Evolutionary conservation across 2,329 filamentous ascomycete species (phyloP), one percentile per base, ranked within the genome.

Genomic region (Fusarium compactum): DNA sequence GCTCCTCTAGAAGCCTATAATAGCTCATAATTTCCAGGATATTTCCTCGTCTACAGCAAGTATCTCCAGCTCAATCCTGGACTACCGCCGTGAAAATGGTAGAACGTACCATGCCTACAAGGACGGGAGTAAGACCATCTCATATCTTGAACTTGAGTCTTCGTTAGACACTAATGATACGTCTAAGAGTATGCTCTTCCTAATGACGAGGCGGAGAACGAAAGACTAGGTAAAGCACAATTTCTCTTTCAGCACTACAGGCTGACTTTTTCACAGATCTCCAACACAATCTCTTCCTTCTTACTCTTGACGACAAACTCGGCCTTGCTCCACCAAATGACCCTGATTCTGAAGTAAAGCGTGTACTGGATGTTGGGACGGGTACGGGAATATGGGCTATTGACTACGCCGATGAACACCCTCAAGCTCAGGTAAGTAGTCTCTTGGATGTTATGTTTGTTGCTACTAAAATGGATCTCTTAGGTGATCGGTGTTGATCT

Each of bases 311-410:
- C 5, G 46, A 63, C n/a, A 69, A 62, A 22, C 64, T 73, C 4
- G 67, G 70, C 1, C 43, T 71, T 1, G 53, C 64, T 6, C 70
- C 70, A 1, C 70, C 70, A 5, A 73, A 71, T 20, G 48, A 54
- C 2, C 48, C 64, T 8, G 63, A 41, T 32, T 38, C 55, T 22
- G 70, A 64, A 16, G 68, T 52, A 1, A 60, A 54, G 8, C 52
- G 48, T n/a, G 68, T 73, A 11, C 45, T 73, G 2, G 68, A 73
- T 18, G 11, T 73, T 7, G 71, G 71, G 12, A 73, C 71, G 1
- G 70, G 71, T 2, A 73, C 71, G 5, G 68, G 71, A 6, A 70
- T 73, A 5, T 73, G 70, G 71, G 70, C 70, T 2, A 57, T 73
- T 2, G 71, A 73, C 25, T 73, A 58, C 25, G 69, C 47, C 1